Evolutionary conservation across 495 filamentous ascomycete species (phyloP).

Genomic region (Podospora anserina): DNA sequence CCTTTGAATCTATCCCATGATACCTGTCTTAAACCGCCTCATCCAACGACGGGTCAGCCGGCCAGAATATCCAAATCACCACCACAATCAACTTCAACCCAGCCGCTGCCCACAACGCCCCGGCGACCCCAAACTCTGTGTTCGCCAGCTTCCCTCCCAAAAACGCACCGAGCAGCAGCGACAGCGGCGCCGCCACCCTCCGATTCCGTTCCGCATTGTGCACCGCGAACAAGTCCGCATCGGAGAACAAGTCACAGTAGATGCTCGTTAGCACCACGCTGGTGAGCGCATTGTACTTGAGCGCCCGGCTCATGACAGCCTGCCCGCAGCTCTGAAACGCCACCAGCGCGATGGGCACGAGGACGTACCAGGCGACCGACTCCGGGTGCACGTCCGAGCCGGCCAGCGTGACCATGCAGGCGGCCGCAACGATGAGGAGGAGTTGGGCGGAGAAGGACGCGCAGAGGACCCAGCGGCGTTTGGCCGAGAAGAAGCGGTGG

Average conservation of each 20-base stretch:
- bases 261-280: constrained; percentile 70
- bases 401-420: constrained; percentile 53
- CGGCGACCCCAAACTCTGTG: constrained; percentile 55
- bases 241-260: constrained; percentile 68
- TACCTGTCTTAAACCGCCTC: not conserved
- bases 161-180: constrained; percentile 58
- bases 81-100: constrained; percentile 52
- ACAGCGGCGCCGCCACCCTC: constrained; percentile 53
- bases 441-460: constrained; percentile 58
- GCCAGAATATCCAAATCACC: constrained; percentile 58
- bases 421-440: constrained; percentile 53
- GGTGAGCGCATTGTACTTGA: constrained; percentile 59
- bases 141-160: constrained; percentile 57
- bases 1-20: not conserved
- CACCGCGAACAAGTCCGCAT: constrained; percentile 52
- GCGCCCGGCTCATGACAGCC: constrained; percentile 62
- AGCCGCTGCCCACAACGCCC: constrained; percentile 62
- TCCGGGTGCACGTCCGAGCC: constrained; percentile 37
- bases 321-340: constrained; percentile 71
- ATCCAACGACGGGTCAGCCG: constrained; percentile 23
- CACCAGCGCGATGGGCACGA: constrained; percentile 60
- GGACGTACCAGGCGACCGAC: constrained; percentile 52
- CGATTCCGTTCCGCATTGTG: constrained; percentile 58
- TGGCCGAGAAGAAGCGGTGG: constrained; percentile 55
- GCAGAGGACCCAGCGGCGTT: constrained; percentile 60